Base-by-base conservation (phyloP, 176 grass and related monocot genomes). In the Oryza meridionalis region DNA sequence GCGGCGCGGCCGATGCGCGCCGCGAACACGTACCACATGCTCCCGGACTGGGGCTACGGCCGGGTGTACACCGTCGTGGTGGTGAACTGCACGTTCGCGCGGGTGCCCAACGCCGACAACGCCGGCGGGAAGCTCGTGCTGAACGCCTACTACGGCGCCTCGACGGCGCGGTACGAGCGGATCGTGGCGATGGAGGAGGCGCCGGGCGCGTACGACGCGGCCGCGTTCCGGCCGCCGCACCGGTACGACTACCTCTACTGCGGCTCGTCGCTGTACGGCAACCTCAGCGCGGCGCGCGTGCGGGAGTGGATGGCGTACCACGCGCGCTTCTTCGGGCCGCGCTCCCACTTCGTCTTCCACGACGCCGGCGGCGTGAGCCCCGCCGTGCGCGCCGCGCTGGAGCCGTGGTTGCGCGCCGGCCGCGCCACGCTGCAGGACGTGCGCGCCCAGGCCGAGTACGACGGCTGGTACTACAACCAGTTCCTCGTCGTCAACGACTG, bases 21-120 rank as follows among this genome's bases (percentile, higher is more conserved):
- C 1, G 81, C 89, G 32, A 99, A 77, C 78, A 77, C 93, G 11
- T 99, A 94, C 88, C 89, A 90, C 83, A 96, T 99, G 91, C 87
- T 92, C 58, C 96, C 96, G 17, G 96, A 99, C 86, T 99, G 96
- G 96, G 96, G 96, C 82, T 99, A 99, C 84, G 96, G 96, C 91
- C 96, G 87, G 24, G 89, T 96, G 40, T 99, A 99, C 89, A 96
- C 96, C 21, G 91, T 92, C 21, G 93, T 99, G 46, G 80, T 99
- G 73, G 96, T 96, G 11, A 99, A 99, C 88, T 99, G 96, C 92
- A 99, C 96, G 4, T 99, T 99, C 89, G 24, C 87, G 3, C 17
- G 10, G 1, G 46, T 72, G 13, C 96, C 96, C 66, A 99, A 99
- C 76, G 38, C 90, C 42, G 84, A 99, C 91, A 90, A 86, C 51